A percentile compares a stretch with the other conserved stretches of the same genome.
Evolutionary conservation across 202 grass and related monocot genomes (phyloP).

Genomic region (Schoenoplectus tabernaemontani): DNA sequence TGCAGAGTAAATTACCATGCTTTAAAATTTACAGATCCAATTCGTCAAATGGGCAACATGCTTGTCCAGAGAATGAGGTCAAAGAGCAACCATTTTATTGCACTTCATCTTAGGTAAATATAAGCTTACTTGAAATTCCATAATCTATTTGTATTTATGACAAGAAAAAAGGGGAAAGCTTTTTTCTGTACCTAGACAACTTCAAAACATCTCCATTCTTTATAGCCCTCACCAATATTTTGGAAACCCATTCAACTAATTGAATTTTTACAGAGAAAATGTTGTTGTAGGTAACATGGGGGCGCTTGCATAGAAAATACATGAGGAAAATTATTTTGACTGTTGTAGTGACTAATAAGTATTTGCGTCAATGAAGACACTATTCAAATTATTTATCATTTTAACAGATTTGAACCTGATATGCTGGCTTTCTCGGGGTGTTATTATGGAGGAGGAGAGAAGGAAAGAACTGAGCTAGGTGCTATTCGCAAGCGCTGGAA

Average conservation of each 20-base stretch:
- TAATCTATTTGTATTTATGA: background rate
- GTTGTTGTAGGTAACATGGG: background rate
- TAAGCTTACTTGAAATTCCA: background rate
- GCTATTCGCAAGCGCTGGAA: conserved; percentile 85
- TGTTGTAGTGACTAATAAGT: background rate
- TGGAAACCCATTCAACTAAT: background rate
- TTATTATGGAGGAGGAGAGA: conserved; percentile 91
- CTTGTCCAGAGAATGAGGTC: conserved; percentile 70
- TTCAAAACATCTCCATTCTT: background rate
- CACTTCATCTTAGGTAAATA: conserved; percentile 80
- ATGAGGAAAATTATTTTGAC: background rate
- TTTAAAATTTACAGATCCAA: conserved; percentile 82
- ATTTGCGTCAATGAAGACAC: background rate
- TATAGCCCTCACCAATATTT: background rate
- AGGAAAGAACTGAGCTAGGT: conserved; percentile 74
- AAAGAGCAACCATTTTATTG: conserved; percentile 69
- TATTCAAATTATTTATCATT: background rate
- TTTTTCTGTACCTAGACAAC: background rate
- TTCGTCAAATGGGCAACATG: conserved; percentile 61
- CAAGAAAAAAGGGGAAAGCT: too few species aligned
- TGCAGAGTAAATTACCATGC: conserved; percentile 98
- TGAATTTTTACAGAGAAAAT: background rate
- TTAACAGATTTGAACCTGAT: conserved; percentile 87
- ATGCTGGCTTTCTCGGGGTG: conserved; percentile 99
- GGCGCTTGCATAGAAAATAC: background rate